Evolutionary conservation across 129 eudicot species (phyloP).

Genomic region (Helianthus tuberosus): DNA sequence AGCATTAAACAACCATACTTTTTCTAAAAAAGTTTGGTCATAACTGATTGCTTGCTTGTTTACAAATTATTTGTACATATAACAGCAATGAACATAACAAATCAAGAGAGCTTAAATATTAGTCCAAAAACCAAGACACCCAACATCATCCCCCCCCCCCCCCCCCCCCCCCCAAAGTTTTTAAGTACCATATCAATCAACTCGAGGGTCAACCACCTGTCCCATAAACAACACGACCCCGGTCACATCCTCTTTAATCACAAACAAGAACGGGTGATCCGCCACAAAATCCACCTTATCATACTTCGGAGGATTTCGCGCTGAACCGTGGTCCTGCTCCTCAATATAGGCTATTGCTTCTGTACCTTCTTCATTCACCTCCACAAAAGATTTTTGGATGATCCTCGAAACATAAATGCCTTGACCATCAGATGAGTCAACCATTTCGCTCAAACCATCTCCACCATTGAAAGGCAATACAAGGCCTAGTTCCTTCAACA

Average conservation of each 20-base stretch:
- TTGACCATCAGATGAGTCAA: constrained; percentile 49
- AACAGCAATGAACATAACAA: no score
- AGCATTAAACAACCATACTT: no score
- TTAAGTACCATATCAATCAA: neutral
- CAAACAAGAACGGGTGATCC: constrained; percentile 74
- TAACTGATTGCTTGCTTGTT: no score
- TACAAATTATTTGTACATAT: no score
- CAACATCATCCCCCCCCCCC: no score
- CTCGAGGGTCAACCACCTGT: constrained; percentile 64
- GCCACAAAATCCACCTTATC: constrained; percentile 65
- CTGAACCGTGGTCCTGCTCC: constrained; percentile 38
- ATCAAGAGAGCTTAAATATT: no score
- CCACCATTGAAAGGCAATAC: constrained; percentile 54
- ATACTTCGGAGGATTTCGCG: neutral
- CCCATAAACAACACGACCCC: constrained; percentile 68
- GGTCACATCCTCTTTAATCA: constrained; percentile 66
- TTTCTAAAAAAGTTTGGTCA: no score
- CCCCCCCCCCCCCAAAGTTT: neutral
- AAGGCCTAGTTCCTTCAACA: constrained; percentile 55
- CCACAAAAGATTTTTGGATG: constrained; percentile 71
- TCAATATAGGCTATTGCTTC: constrained; percentile 59
- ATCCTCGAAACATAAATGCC: constrained; percentile 57
- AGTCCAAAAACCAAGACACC: no score
- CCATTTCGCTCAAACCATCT: constrained; percentile 65
- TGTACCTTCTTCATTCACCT: constrained; percentile 87